phyloP scores from a whole-genome alignment of 305 asterid genomes.

The Fraxinus sp. region DNA sequence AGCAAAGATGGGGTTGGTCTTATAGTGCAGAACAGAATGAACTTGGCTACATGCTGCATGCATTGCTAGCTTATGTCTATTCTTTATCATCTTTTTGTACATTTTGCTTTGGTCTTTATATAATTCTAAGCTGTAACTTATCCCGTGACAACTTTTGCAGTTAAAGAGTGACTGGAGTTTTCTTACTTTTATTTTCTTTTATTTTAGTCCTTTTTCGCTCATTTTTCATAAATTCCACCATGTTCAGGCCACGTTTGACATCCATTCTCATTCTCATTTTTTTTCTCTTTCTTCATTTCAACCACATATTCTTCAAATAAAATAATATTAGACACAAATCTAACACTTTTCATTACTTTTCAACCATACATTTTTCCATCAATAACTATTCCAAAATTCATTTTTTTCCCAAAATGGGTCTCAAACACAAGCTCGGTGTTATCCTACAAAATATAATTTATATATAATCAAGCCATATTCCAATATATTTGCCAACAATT shows the following conservation, averaged over 20 bases:
- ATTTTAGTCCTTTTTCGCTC: neutral
- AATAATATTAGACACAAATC: no score
- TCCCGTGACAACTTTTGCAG: conserved; percentile 7
- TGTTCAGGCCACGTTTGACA: no score
- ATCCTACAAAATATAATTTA: neutral
- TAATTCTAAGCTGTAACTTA: neutral
- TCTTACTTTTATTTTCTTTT: neutral
- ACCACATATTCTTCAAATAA: no score
- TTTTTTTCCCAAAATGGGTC: no score
- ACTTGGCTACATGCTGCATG: conserved; percentile 11
- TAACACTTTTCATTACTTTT: no score
- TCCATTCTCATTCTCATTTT: no score
- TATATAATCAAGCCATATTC: neutral
- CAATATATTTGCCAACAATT: neutral
- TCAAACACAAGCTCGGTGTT: no score
- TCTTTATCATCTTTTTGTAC: conserved; percentile 1
- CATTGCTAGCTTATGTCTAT: neutral
- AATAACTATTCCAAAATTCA: no score
- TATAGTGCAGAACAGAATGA: conserved; percentile 1
- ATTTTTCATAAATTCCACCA: neutral
- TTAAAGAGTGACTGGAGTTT: conserved; percentile 18
- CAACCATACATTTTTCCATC: no score
- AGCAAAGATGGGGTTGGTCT: conserved; percentile 11
- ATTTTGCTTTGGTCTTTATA: neutral
- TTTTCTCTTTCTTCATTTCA: no score